phyloP scores from a whole-genome alignment of 495 filamentous ascomycete species.

The Ascobolus immersus region DNA sequence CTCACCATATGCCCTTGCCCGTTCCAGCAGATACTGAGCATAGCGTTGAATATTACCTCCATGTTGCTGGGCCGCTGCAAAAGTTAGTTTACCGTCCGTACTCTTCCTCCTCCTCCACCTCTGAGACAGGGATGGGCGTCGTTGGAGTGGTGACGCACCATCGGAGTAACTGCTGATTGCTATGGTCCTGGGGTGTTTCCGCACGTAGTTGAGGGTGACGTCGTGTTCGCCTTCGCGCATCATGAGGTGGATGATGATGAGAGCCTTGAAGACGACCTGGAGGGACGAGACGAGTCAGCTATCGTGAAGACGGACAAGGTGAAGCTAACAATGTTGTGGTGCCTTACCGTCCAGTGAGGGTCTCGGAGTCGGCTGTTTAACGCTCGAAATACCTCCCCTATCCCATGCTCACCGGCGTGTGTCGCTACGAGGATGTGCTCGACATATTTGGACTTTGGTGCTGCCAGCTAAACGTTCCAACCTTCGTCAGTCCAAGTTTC shows the following conservation, averaged over 20 bases:
- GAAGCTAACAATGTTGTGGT: neutral
- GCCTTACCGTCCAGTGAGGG: constrained; percentile 66
- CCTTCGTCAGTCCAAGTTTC: too few species aligned
- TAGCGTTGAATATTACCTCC: constrained; percentile 87
- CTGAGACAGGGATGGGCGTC: neutral
- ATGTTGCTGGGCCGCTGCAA: constrained; percentile 56
- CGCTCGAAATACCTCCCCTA: constrained; percentile 85
- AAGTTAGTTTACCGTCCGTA: neutral
- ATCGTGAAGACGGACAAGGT: neutral
- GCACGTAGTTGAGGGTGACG: constrained; percentile 62
- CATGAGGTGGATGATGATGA: constrained; percentile 93
- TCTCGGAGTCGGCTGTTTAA: constrained; percentile 71
- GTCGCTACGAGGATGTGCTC: constrained; percentile 93
- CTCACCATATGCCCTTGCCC: constrained; percentile 56
- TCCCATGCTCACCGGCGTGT: constrained; percentile 78
- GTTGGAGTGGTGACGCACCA: constrained; percentile 30
- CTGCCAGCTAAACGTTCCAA: constrained; percentile 59
- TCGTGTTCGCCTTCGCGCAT: constrained; percentile 83
- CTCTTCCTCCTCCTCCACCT: neutral
- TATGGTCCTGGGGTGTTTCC: constrained; percentile 58
- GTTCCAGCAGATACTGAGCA: constrained; percentile 56
- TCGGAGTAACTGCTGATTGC: constrained; percentile 80
- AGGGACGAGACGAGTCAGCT: too few species aligned
- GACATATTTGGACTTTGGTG: constrained; percentile 98
- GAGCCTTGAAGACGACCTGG: constrained; percentile 72